Percentiles rank a stretch among this genome's conserved stretches.
Evolutionary conservation across 1,284 basidiomycete genomes (phyloP).

Genomic region (Ganoderma multipileum): DNA sequence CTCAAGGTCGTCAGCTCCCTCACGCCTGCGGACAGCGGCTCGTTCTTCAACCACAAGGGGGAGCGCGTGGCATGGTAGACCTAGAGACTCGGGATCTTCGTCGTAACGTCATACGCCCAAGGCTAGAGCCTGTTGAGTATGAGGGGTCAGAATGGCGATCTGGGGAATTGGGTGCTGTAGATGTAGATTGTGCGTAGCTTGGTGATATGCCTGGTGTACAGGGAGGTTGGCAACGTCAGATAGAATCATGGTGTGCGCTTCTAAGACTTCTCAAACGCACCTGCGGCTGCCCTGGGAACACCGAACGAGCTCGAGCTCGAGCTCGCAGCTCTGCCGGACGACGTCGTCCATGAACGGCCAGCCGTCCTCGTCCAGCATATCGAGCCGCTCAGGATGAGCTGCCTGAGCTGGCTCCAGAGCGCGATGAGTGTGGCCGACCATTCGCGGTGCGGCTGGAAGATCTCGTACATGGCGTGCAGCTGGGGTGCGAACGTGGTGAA

Average conservation of each 20-base stretch:
- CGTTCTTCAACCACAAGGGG: conserved; percentile 12
- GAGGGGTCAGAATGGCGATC: no score
- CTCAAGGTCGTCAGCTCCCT: conserved; percentile 7
- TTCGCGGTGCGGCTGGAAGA: not conserved
- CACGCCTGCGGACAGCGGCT: conserved; percentile 8
- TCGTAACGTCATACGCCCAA: no score
- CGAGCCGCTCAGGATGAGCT: not conserved
- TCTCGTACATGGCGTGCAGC: not conserved
- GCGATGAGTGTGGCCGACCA: not conserved
- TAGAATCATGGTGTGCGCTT: no score
- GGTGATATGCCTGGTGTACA: no score
- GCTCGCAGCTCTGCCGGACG: not conserved
- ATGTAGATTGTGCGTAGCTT: no score
- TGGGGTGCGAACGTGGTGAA: not conserved
- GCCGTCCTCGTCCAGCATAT: not conserved
- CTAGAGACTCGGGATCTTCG: no score
- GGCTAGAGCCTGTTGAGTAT: no score
- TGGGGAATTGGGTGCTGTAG: not conserved
- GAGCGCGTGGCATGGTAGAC: conserved; percentile 2
- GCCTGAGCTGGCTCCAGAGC: not conserved
- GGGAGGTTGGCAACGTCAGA: no score
- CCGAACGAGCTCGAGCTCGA: conserved; percentile 12
- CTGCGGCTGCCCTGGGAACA: not conserved
- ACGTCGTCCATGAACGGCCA: conserved; percentile 6
- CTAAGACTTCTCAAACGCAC: no score